Evolutionary conservation across 2,329 filamentous ascomycete genomes (phyloP).

Genomic region (Aspergillus quadrilineatus): DNA sequence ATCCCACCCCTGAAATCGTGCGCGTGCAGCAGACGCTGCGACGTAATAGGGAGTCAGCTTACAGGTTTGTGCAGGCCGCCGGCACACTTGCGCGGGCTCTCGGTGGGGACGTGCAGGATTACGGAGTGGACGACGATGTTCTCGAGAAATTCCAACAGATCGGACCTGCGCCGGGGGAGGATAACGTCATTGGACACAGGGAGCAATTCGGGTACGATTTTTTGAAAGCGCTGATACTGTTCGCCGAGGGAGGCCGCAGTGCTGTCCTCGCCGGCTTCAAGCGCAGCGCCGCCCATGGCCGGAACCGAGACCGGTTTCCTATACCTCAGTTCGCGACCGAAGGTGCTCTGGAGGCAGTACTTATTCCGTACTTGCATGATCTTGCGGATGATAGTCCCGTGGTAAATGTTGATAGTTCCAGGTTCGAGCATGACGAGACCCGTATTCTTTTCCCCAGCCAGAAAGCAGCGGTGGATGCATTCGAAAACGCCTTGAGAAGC

Average conservation of each 20-base stretch:
- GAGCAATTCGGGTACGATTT: conserved; percentile 65
- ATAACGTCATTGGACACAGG: conserved; percentile 37
- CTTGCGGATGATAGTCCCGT: conserved; percentile 53
- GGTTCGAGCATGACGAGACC: conserved; percentile 57
- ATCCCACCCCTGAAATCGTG: conserved; percentile 55
- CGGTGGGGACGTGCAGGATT: conserved; percentile 53
- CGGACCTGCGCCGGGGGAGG: conserved; percentile 47
- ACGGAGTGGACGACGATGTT: conserved; percentile 38
- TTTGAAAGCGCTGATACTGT: conserved; percentile 61
- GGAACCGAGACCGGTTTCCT: conserved; percentile 50
- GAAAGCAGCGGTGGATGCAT: conserved; percentile 56
- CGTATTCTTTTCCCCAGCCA: conserved; percentile 55
- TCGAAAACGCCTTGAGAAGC: conserved; percentile 53
- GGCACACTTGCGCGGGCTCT: conserved; percentile 58
- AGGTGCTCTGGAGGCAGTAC: conserved; percentile 54
- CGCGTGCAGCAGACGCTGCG: conserved; percentile 57
- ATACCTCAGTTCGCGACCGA: conserved; percentile 52
- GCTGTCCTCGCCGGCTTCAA: conserved; percentile 59
- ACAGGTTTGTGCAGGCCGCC: conserved; percentile 62
- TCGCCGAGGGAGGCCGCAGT: conserved; percentile 59
- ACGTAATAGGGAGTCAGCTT: conserved; percentile 54
- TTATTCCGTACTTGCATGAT: conserved; percentile 61
- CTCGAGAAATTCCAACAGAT: conserved; percentile 52
- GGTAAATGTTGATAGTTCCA: conserved; percentile 57
- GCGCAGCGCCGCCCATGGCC: conserved; percentile 40